phyloP scores from a whole-genome alignment of 345 rosid species.

The Laguncularia racemosa region DNA sequence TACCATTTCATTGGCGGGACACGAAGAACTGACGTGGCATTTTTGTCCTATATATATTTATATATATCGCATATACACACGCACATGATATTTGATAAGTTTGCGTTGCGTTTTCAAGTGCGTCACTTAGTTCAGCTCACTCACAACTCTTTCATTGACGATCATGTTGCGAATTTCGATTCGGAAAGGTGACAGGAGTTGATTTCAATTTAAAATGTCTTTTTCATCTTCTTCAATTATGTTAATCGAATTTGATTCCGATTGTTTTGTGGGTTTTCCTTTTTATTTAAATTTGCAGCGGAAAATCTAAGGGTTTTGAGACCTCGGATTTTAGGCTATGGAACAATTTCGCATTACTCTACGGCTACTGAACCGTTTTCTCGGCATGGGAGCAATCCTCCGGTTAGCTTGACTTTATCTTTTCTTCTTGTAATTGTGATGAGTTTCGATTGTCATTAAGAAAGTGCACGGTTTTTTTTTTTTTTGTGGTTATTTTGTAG shows the following conservation, averaged over 20 bases:
- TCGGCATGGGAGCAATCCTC: slow-evolving; percentile 23
- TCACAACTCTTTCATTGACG: neutral
- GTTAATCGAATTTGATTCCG: neutral
- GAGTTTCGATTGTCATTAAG: too few species aligned
- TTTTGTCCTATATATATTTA: too few species aligned
- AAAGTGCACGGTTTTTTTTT: neutral
- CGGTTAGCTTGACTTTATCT: slow-evolving; percentile 26
- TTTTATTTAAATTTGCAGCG: slow-evolving; percentile 25
- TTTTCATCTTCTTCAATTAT: neutral
- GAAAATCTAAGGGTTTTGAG: slow-evolving; percentile 41
- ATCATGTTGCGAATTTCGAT: slow-evolving; percentile 34
- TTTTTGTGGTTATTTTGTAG: neutral
- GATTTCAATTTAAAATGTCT: neutral
- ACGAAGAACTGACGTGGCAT: too few species aligned
- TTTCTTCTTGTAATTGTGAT: neutral
- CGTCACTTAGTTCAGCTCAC: neutral
- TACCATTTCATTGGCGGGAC: too few species aligned
- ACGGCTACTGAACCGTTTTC: slow-evolving; percentile 50
- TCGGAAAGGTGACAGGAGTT: slow-evolving; percentile 18
- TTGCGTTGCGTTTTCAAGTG: too few species aligned
- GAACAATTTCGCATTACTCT: slow-evolving; percentile 29
- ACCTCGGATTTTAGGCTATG: slow-evolving; percentile 31
- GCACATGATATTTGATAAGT: too few species aligned
- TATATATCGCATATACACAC: too few species aligned
- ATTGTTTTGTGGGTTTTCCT: neutral